Evolutionary conservation across 441 rosid genomes (phyloP), one percentile per base, ranked within the genome.

Genomic region (Viola pubescens): DNA sequence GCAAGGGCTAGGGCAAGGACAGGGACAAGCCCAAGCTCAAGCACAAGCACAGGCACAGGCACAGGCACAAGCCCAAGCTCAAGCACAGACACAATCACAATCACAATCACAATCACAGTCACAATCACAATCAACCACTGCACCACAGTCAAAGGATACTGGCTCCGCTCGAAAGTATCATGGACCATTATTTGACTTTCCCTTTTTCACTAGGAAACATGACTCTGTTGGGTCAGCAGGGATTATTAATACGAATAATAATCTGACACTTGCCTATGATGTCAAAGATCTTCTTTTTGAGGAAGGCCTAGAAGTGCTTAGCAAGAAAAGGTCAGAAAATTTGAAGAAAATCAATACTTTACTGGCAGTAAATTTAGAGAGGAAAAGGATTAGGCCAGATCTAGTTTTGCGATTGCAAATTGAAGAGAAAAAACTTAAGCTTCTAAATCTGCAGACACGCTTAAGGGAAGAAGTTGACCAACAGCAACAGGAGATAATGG

Each of bases 301-400:
- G 79, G 98, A 95, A 80, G 98, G 98, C 51, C 52, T 78, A 67
- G 96, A 89, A 77, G 88, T 89, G 55, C 76, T 84, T 62, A 82
- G 67, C 63, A 87, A 82, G 77, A 91, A 83, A 76, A 82, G 97
- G 75, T 74, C 87, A 8, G 86, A 89, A 72, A 81, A 81, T 79
- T 70, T 95, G 77, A 89, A 79, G 84, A 95, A 89, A 77, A 95
- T 95, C 64, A 82, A 81, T 49, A 81, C 89, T 54, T 66, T 95
- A 58, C 77, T 95, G 62, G 84, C 98, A 60, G 86, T 82, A 54
- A 95, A 95, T 77, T 79, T 91, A 69, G 99, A 95, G 76, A 89
- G 96, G 75, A 95, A 91, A 78, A 84, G 99, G 80, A 91, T 95
- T 68, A 80, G 88, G 81, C 99, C 99, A 56, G 99, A 95, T 83